Evolutionary conservation across 768 basidiomycete species (phyloP), one percentile per base, ranked within the genome.

Genomic region (Sarcodon sp.): DNA sequence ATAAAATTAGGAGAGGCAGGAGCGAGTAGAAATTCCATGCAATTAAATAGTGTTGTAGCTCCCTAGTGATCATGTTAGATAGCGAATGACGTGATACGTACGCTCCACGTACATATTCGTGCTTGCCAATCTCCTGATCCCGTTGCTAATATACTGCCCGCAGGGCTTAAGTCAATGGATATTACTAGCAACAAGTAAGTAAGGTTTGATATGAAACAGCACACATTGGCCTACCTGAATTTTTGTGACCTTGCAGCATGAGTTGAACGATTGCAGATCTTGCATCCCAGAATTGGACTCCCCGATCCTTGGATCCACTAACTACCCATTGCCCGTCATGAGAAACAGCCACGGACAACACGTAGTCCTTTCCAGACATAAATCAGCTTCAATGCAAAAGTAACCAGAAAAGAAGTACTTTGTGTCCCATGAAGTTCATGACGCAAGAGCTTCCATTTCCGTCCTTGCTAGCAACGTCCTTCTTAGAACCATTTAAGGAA

Each of bases 311-410:
- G 34, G 81, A 83, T 46, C 96, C 94, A 9, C 89, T 92, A 9
- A 96, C 93, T 55, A 98, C 84, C 87, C 91, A 85, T 54, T 87
- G 80, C 4, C 88, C 89, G 63, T 97, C 93, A 53, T 90, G 85
- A 43, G 88, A 90, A 44, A 92, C 87, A 15, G 79, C 80, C 43
- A 83, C 80, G 43, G 76, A 77, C 45, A 85, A 69, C 50, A 85
- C 83, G 50, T 83, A 85, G 61, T 85, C 82, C 77, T 80, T 54
- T 27, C 21, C 34, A 2, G 13, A 35, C 31, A 43, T 39, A 45
- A 43, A 44, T 53, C 16, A 55, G 49, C 37, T 27, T 4, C 21
- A 27, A 45, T 35, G 39, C 35, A 46, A 8, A 35, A 32, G 38
- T n/a, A 37, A 33, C 46, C 50, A 45, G 2, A 8, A 43, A 15